Conservation (phyloP, 2,329 filamentous ascomycete species). For the Delphinella strobiligena region DNA sequence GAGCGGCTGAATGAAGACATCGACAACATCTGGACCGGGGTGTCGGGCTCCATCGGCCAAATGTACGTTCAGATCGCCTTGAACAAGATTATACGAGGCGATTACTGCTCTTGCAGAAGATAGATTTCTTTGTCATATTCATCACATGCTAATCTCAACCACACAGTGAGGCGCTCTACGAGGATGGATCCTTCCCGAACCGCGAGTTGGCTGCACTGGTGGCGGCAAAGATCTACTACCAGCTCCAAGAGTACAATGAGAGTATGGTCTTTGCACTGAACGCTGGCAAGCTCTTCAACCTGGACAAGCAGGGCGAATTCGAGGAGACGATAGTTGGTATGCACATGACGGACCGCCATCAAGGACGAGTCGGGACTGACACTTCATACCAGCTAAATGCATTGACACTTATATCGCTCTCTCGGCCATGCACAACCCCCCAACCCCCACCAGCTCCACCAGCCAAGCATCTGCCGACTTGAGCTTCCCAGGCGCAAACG, state of each 20-base stretch:
- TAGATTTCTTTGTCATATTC: neutral
- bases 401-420: slow-evolving; percentile 93
- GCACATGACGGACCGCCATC: too few species aligned
- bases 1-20: slow-evolving; percentile 94
- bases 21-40: slow-evolving; percentile 94
- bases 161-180: slow-evolving; percentile 82
- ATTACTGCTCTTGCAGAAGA: too few species aligned
- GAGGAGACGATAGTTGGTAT: slow-evolving; percentile 93
- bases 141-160: slow-evolving; percentile 8
- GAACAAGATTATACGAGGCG: neutral
- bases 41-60: slow-evolving; percentile 80
- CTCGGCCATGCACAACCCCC: slow-evolving; percentile 47
- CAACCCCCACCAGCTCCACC: slow-evolving; percentile 35
- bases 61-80: slow-evolving; percentile 53
- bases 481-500: slow-evolving; percentile 46
- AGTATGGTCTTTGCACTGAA: slow-evolving; percentile 97
- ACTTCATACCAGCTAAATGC: slow-evolving; percentile 56
- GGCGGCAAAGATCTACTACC: slow-evolving; percentile 96
- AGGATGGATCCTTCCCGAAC: slow-evolving; percentile 89
- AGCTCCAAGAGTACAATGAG: slow-evolving; percentile 96
- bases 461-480: slow-evolving; percentile 58
- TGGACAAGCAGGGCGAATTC: slow-evolving; percentile 84
- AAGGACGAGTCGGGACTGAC: too few species aligned
- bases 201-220: slow-evolving; percentile 89
- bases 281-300: slow-evolving; percentile 87